A percentile compares a stretch with the other conserved stretches of the same genome.
These are phyloP conservation scores for Pelargonium nanum DNA, from an alignment of 345 rosid species.

Conservation along the genomic window DNA sequence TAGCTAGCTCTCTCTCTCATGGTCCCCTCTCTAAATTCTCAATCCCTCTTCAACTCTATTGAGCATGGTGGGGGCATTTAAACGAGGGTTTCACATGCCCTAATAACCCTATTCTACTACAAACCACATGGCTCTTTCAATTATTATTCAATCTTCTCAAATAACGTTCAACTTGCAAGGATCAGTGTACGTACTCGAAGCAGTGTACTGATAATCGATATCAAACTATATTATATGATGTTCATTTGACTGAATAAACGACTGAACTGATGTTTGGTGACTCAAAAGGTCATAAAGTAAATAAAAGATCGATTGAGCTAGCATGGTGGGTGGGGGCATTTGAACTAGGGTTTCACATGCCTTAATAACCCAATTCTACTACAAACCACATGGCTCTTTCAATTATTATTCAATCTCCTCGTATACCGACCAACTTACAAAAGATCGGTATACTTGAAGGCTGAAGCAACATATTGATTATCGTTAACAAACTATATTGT, in stretches of 20 bases:
- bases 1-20: slow-evolving; percentile 3
- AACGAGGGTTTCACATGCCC: slow-evolving; percentile 45
- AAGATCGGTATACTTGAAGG: too few relatives aligned
- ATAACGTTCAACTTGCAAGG: not conserved
- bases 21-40: slow-evolving; percentile 22
- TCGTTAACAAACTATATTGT: too few relatives aligned
- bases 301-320: too few relatives aligned
- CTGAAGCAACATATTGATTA: not conserved
- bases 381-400: slow-evolving; percentile 43
- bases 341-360: slow-evolving; percentile 43
- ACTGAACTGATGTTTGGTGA: too few relatives aligned
- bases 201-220: not conserved
- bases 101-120: slow-evolving; percentile 33
- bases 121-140: slow-evolving; percentile 39
- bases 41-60: slow-evolving; percentile 10
- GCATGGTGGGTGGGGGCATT: slow-evolving; percentile 29
- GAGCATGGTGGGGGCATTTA: slow-evolving; percentile 25
- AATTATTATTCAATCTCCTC: slow-evolving; percentile 2
- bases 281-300: too few relatives aligned
- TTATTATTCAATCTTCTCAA: not conserved
- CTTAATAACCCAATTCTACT: slow-evolving; percentile 28
- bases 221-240: too few relatives aligned
- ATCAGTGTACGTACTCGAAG: not conserved
- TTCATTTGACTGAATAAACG: too few relatives aligned
- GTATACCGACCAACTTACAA: not conserved